These are phyloP conservation scores for Scheffersomyces stipitis DNA, from an alignment of 805 yeast species.

Conservation along the genomic window DNA sequence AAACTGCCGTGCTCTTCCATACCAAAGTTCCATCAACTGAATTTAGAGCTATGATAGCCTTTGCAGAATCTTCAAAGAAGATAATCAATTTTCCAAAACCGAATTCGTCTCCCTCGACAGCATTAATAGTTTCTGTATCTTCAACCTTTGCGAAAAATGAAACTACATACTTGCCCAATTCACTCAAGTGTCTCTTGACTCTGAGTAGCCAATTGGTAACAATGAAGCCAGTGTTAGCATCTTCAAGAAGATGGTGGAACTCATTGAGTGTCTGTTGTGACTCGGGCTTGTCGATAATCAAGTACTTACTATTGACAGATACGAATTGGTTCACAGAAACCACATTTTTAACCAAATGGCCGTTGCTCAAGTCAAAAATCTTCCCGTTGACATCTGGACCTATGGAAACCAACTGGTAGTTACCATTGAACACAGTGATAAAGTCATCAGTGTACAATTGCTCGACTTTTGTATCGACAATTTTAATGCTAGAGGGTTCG, in stretches of 20 bases:
- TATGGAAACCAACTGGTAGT: slow-evolving; percentile 8
- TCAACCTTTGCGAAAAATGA: slow-evolving; percentile 5
- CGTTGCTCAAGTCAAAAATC: slow-evolving; percentile 9
- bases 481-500: slow-evolving; percentile 16
- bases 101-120: slow-evolving; percentile 18
- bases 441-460: not conserved
- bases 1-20: slow-evolving; percentile 4
- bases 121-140: not conserved
- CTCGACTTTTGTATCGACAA: slow-evolving; percentile 3
- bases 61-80: slow-evolving; percentile 17
- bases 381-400: slow-evolving; percentile 5
- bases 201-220: slow-evolving; percentile 14
- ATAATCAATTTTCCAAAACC: slow-evolving; percentile 35
- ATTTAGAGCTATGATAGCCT: slow-evolving; percentile 8
- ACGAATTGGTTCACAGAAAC: slow-evolving; percentile 1
- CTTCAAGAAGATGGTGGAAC: slow-evolving; percentile 33
- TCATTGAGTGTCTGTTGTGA: slow-evolving; percentile 25
- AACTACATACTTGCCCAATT: slow-evolving; percentile 27
- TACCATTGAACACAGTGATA: slow-evolving; percentile 1
- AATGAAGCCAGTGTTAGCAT: slow-evolving; percentile 11
- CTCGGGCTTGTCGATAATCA: slow-evolving; percentile 33
- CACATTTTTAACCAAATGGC: slow-evolving; percentile 4
- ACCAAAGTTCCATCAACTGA: slow-evolving; percentile 6
- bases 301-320: slow-evolving; percentile 7
- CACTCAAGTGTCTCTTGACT: slow-evolving; percentile 31